Conservation (phyloP, 352 stramenopile genomes). For the Globisporangium echinulatum region DNA sequence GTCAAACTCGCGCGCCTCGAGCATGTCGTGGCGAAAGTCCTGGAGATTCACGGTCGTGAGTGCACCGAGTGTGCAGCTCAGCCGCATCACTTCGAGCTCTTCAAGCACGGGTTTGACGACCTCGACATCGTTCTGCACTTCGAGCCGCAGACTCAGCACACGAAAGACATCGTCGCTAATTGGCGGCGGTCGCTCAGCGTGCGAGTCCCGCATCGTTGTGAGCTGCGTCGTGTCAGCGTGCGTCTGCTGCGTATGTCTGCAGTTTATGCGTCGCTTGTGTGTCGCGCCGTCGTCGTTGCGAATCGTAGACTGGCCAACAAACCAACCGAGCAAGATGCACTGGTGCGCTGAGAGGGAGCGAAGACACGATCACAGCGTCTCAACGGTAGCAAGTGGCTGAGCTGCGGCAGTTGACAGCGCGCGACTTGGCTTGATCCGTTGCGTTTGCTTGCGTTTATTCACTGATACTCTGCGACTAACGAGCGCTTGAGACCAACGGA, state of each 20-base stretch:
- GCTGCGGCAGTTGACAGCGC: neutral
- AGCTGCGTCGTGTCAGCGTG: too few relatives aligned
- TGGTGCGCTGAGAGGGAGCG: neutral
- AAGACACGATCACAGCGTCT: neutral
- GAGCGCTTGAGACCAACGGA: too few relatives aligned
- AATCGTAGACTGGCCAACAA: neutral
- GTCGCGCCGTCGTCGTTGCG: neutral
- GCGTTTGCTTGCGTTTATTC: too few relatives aligned
- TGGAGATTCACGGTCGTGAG: constrained; percentile 33
- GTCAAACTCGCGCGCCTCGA: constrained; percentile 51
- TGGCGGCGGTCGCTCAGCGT: constrained; percentile 2
- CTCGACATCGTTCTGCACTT: constrained; percentile 62
- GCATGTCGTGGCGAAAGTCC: constrained; percentile 51
- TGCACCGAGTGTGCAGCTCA: constrained; percentile 50
- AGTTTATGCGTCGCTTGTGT: neutral
- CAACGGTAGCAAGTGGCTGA: neutral
- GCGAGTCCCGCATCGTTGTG: constrained; percentile 1
- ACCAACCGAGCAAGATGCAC: neutral
- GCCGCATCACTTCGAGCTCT: constrained; percentile 60
- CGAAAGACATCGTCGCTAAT: constrained; percentile 40
- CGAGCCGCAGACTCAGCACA: constrained; percentile 37
- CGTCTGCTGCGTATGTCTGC: neutral
- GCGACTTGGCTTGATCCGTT: neutral
- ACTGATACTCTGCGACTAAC: too few relatives aligned
- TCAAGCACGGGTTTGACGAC: constrained; percentile 63